Evolutionary conservation across 2,329 filamentous ascomycete species (phyloP).

Genomic region (Botrytis fragariae): DNA sequence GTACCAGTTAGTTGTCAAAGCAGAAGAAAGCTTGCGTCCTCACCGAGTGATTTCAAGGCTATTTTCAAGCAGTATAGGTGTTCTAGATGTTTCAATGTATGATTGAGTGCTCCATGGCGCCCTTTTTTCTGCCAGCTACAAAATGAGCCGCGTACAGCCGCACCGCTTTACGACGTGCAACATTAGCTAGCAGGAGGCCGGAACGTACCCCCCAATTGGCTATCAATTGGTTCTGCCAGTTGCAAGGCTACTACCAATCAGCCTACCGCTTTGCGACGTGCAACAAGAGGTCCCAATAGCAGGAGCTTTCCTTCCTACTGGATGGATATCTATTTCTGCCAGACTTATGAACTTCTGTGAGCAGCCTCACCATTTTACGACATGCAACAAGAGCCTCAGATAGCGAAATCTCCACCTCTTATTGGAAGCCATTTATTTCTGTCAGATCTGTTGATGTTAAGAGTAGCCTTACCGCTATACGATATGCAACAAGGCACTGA

Average conservation of each 20-base stretch:
- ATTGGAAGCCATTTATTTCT: not conserved
- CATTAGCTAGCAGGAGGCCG: not conserved
- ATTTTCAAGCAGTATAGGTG: not conserved
- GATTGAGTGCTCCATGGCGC: not conserved
- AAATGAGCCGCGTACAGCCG: not conserved
- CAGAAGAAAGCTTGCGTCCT: rapidly evolving
- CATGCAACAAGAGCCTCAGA: not conserved
- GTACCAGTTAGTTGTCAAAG: not conserved
- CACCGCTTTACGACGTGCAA: not conserved
- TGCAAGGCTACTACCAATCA: not conserved
- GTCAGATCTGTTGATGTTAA: not conserved
- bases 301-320: not conserved
- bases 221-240: not conserved
- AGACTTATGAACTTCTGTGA: not conserved
- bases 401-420: not conserved
- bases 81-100: not conserved
- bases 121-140: not conserved
- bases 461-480: not conserved
- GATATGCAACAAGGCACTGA: not conserved
- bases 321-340: not conserved
- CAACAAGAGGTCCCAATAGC: not conserved
- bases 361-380: not conserved
- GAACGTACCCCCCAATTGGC: not conserved
- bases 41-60: too few relatives aligned
- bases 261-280: not conserved